Evolutionary conservation across 352 stramenopile species (phyloP), one percentile per base, ranked within the genome.

Genomic region (Phytopythium delawarense): DNA sequence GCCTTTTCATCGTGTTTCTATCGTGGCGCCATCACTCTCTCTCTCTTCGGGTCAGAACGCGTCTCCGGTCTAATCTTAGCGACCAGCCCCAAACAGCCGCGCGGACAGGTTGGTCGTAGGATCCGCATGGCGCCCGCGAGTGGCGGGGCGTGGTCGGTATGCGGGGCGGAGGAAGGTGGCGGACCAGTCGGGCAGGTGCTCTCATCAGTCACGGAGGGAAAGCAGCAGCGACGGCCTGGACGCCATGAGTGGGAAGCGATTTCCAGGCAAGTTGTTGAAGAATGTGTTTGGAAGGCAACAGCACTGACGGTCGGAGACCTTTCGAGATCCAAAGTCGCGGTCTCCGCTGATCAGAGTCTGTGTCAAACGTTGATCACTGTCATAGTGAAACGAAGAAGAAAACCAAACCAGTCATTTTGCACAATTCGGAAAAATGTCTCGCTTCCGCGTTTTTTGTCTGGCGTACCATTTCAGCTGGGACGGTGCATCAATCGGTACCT

Each of bases 391-490:
- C n/a, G 4, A 49, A n/a, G 28, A 32, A 32, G 28, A 32, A 32
- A 32, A 32, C 28, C 28, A 32, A 3, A 6, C 28, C 28, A 32
- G n/a, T n/a, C n/a, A n/a, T n/a, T 32, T 32, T 32, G 2, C 28
- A 28, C 25, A 28, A 28, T 3, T 28, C 25, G 25, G 4, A 32
- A 7, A 32, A 32, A 32, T 32, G 28, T 7, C 28, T 32, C 28
- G 28, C 28, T 4, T 30, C 25, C 25, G 25, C 25, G 25, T 30
- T 45, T 45, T 45, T 45, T 45, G 39, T 45, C 1, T 49, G 42
- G 20, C 42, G 42, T 49, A 49, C 42, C 42, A 49, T 49, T 49
- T 49, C 42, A 40, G 7, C 42, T 49, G 42, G 20, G 42, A 49
- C 1, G 7, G 20, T 23, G 42, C 42, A 13, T 2, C 20, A 28